Evolutionary conservation across 2,329 filamentous ascomycete genomes (phyloP).

Genomic region (Phialocephala sp.): DNA sequence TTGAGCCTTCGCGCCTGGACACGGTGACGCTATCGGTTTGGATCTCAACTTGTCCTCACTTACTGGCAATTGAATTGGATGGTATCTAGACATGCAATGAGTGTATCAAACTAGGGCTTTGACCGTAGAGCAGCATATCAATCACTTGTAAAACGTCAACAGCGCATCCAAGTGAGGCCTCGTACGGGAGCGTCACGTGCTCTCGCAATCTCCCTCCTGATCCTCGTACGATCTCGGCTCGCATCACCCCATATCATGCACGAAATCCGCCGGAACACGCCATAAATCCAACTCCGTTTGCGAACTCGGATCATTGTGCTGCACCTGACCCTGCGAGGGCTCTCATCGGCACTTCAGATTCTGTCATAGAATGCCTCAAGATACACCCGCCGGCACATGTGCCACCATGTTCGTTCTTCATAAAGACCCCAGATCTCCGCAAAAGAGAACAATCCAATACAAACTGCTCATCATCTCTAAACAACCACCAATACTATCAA

Average conservation of each 20-base stretch:
- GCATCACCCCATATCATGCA: neutral
- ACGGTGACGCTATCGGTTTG: no score
- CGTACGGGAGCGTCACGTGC: neutral
- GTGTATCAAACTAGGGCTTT: no score
- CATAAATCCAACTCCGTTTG: neutral
- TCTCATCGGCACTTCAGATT: slow-evolving; percentile 4
- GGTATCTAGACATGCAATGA: no score
- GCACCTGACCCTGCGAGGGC: neutral
- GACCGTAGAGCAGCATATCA: neutral
- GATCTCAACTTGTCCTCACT: no score
- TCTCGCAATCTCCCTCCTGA: neutral
- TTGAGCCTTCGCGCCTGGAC: no score
- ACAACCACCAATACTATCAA: neutral
- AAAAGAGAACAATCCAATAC: neutral
- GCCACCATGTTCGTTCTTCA: slow-evolving; percentile 3
- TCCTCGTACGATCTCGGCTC: neutral
- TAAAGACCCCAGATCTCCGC: neutral
- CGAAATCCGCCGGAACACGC: slow-evolving; percentile 8
- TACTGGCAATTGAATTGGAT: no score
- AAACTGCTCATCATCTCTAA: neutral
- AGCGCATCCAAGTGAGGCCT: neutral
- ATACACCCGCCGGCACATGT: neutral
- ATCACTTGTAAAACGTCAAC: slow-evolving; percentile 5
- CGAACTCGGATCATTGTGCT: slow-evolving; percentile 9
- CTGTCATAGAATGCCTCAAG: slow-evolving; percentile 2